Percentiles rank a stretch among this genome's conserved stretches.
phyloP scores from a whole-genome alignment of 495 filamentous ascomycete species.

The Collariella sp. region DNA sequence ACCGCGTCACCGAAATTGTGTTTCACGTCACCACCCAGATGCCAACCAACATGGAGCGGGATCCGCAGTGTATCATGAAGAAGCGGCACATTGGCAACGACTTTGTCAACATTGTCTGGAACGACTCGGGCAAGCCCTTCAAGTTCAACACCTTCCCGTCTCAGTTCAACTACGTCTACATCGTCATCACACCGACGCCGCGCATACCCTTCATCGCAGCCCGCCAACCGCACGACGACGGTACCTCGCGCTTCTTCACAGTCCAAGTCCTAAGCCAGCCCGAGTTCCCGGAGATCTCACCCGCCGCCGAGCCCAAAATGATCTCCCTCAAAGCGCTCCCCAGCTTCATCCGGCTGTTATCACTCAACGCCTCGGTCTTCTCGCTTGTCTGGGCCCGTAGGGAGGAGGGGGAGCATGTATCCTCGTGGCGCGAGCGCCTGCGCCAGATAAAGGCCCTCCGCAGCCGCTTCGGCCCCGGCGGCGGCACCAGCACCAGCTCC shows the following conservation, averaged over 20 bases:
- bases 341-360: slow-evolving; percentile 80
- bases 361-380: slow-evolving; percentile 89
- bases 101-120: slow-evolving; percentile 96
- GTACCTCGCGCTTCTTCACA: slow-evolving; percentile 57
- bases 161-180: slow-evolving; percentile 91
- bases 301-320: slow-evolving; percentile 78
- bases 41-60: slow-evolving; percentile 72
- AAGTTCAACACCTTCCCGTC: slow-evolving; percentile 86
- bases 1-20: slow-evolving; percentile 87
- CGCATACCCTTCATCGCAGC: slow-evolving; percentile 51
- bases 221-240: slow-evolving; percentile 32
- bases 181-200: slow-evolving; percentile 84
- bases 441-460: slow-evolving; percentile 75
- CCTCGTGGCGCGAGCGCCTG: slow-evolving; percentile 80
- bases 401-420: slow-evolving; percentile 74
- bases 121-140: slow-evolving; percentile 82
- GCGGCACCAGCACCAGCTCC: slow-evolving; percentile 21
- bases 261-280: slow-evolving; percentile 78
- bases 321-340: slow-evolving; percentile 71
- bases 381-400: slow-evolving; percentile 76
- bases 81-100: slow-evolving; percentile 97
- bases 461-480: slow-evolving; percentile 46
- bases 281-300: slow-evolving; percentile 82
- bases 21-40: slow-evolving; percentile 96
- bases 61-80: slow-evolving; percentile 70